A percentile compares a stretch with the other conserved stretches of the same genome.
phyloP scores from a whole-genome alignment of 345 rosid genomes.

The Geranium brycei region DNA sequence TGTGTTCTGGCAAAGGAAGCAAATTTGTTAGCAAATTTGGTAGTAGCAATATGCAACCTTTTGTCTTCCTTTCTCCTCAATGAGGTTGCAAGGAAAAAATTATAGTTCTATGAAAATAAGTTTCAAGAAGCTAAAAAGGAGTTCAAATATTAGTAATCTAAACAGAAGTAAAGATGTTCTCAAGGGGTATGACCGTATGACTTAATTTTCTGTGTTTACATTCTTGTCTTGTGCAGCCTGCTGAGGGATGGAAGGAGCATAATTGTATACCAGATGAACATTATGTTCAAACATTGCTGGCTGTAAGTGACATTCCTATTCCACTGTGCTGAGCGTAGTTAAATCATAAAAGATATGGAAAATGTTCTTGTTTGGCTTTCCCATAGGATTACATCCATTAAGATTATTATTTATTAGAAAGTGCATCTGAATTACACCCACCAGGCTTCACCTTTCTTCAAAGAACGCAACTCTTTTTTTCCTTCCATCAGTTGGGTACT shows the following conservation, averaged over 20 bases:
- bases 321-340: neutral
- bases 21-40: neutral
- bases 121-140: neutral
- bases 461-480: too few species aligned
- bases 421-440: too few species aligned
- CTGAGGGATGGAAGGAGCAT: constrained; percentile 70
- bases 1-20: neutral
- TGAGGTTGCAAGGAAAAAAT: neutral
- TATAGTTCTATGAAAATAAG: neutral
- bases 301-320: constrained; percentile 35
- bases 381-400: too few species aligned
- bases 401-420: too few species aligned
- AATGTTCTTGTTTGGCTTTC: too few species aligned
- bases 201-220: neutral
- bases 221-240: constrained; percentile 45
- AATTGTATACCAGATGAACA: constrained; percentile 97
- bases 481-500: too few species aligned
- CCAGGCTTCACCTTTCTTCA: too few species aligned
- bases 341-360: too few species aligned
- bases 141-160: neutral
- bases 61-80: neutral
- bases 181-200: neutral
- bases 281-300: constrained; percentile 80
- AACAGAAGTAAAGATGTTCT: neutral
- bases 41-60: neutral